Percentiles rank a stretch among this genome's conserved stretches.
Evolutionary conservation across 495 filamentous ascomycete genomes (phyloP).

Genomic region (Hyaloscypha finlandica): DNA sequence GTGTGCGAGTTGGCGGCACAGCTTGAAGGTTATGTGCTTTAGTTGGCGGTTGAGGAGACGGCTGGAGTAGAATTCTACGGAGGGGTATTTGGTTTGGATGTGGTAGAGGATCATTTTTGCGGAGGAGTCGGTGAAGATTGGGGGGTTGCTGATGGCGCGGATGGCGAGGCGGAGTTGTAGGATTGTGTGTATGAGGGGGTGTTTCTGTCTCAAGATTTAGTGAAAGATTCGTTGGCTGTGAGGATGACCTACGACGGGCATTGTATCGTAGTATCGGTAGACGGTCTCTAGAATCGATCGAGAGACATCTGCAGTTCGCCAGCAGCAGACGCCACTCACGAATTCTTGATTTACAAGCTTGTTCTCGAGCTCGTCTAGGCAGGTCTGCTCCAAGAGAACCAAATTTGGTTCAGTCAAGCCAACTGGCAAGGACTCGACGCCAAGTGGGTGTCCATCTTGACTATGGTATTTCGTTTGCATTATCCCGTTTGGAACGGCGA

Average conservation of each 20-base stretch:
- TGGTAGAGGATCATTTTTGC: slow-evolving; percentile 6
- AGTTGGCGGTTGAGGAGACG: slow-evolving; percentile 23
- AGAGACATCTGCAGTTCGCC: not conserved
- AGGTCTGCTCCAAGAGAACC: not conserved
- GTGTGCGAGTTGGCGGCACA: not conserved
- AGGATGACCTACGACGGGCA: slow-evolving; percentile 8
- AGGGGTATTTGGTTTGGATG: not conserved
- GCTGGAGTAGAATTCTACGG: slow-evolving; percentile 10
- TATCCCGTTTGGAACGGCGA: slow-evolving; percentile 4
- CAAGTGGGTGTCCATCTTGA: slow-evolving; percentile 5
- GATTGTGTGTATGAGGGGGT: slow-evolving; percentile 8
- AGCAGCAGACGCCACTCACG: not conserved
- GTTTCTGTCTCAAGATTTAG: slow-evolving; percentile 8
- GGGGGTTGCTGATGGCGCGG: slow-evolving; percentile 1
- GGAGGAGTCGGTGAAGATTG: slow-evolving; percentile 12
- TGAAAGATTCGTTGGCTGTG: not conserved
- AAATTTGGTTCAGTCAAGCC: slow-evolving; percentile 2
- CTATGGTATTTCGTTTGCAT: slow-evolving; percentile 11
- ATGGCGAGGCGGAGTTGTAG: slow-evolving; percentile 13
- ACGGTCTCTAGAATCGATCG: not conserved
- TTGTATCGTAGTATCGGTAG: slow-evolving; percentile 1
- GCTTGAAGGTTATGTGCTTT: slow-evolving; percentile 13
- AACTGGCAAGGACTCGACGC: slow-evolving; percentile 23
- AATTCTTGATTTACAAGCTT: not conserved
- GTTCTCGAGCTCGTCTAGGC: not conserved